These are phyloP conservation scores for Combretum micranthum DNA, from an alignment of 345 rosid species.

Conservation along the genomic window DNA sequence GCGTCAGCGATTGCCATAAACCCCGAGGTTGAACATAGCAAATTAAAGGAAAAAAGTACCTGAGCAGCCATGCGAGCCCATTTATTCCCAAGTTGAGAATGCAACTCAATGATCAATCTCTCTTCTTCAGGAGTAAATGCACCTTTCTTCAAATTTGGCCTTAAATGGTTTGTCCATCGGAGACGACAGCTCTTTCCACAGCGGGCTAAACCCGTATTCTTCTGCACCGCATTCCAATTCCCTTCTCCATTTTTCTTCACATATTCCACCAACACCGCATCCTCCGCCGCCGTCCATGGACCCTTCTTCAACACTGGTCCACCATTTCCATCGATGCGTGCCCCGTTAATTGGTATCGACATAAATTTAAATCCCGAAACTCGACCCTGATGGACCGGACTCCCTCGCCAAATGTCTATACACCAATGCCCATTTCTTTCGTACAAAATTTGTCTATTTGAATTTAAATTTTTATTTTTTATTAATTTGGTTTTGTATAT, in stretches of 20 bases:
- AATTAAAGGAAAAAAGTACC: conserved; percentile 1
- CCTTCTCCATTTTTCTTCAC: conserved; percentile 24
- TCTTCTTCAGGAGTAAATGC: conserved; percentile 21
- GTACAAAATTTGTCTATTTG: too few species aligned
- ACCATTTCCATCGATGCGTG: background rate
- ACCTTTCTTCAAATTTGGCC: conserved; percentile 22
- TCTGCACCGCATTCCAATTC: conserved; percentile 25
- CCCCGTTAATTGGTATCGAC: too few species aligned
- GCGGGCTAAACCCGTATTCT: conserved; percentile 15
- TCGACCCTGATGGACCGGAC: too few species aligned
- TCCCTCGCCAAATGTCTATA: too few species aligned
- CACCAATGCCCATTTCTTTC: too few species aligned
- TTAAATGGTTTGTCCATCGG: conserved; percentile 24
- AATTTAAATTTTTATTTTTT: too few species aligned
- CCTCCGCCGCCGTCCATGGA: conserved; percentile 24
- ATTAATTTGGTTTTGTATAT: too few species aligned
- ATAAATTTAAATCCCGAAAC: too few species aligned
- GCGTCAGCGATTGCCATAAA: background rate
- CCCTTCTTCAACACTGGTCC: conserved; percentile 20
- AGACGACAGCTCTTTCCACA: conserved; percentile 29
- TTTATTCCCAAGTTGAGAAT: conserved; percentile 21
- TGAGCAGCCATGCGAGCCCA: conserved; percentile 27
- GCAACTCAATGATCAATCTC: conserved; percentile 19
- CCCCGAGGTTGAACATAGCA: background rate
- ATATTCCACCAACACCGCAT: conserved; percentile 17